Evolutionary conservation across 2,329 filamentous ascomycete species (phyloP), one percentile per base, ranked within the genome.

Genomic region (Aspergillus sclerotialis): DNA sequence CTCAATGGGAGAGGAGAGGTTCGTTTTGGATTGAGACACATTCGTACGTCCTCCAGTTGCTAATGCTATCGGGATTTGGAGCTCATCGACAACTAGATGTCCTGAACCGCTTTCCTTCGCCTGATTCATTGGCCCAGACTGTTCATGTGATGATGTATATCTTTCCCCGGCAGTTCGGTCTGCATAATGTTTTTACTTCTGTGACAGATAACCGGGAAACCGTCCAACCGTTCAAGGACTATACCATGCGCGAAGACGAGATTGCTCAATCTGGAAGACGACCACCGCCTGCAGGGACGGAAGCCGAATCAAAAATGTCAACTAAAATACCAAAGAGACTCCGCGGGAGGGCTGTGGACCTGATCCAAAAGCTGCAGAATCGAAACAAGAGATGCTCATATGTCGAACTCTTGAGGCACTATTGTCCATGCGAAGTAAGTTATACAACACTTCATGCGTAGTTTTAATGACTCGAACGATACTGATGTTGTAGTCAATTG

Each of bases 151-250:
- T 94, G 75, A 92, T 90, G 69, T 90, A 96, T 59, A 80, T 98
- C 1, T 98, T 98, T 48, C 92, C 92, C 19, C 74, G 82, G 8
- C 89, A 96, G 52, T 96, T 94, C 52, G 77, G 78, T 10, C 67
- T 98, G 3, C 87, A 94, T 53, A 98, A 96, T 59, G 87, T 83
- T n/a, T 95, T 96, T 55, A 87, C 80, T 0, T 84, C 80, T 4
- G 63, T 67, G 3, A 71, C 82, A 11, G 74, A 92, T 54, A 56
- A 54, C 14, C 72, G 64, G 31, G 75, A 84, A 49, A 90, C 82
- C 0, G 68, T 76, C 0, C 82, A 90, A 48, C 75, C 74, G 16
- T 80, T 90, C 51, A 84, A 86, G 51, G 88, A 94, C 57, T 94
- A 94, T 54, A 89, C 83, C 0, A 58, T 87, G 8, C 80, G 90